Evolutionary conservation across 2,329 filamentous ascomycete species (phyloP).

Genomic region (Penicillium hesseltinei): DNA sequence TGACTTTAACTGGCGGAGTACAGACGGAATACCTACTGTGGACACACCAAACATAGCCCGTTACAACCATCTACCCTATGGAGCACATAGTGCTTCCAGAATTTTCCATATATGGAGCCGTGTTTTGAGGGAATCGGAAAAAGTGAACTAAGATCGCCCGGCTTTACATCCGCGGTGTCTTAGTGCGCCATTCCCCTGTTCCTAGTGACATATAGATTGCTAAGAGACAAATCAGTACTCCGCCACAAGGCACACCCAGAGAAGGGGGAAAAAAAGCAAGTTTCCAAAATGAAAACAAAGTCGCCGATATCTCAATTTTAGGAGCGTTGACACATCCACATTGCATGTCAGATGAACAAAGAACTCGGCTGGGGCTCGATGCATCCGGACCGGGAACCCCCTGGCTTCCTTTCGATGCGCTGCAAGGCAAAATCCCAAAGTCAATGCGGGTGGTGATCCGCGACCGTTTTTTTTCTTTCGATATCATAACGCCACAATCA

Average conservation of each 20-base stretch:
- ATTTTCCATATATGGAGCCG: conserved; percentile 13
- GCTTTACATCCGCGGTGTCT: conserved; percentile 24
- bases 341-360: conserved; percentile 6
- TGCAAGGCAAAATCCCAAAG: conserved; percentile 15
- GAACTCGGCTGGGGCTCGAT: conserved; percentile 1
- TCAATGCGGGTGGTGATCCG: neutral
- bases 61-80: neutral
- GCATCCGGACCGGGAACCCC: conserved; percentile 1
- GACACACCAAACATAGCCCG: conserved; percentile 1
- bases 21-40: conserved; percentile 5
- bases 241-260: conserved; percentile 2
- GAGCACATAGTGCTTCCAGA: conserved; percentile 20
- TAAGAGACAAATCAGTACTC: neutral
- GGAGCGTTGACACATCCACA: conserved; percentile 3
- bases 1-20: conserved; percentile 2
- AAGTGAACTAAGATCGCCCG: conserved; percentile 21
- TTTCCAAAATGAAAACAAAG: neutral
- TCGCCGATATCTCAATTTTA: conserved; percentile 2
- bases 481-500: conserved; percentile 1
- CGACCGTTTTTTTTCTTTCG: conserved; percentile 2
- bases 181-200: conserved; percentile 13
- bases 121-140: neutral
- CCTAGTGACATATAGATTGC: conserved; percentile 2
- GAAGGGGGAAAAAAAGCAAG: conserved; percentile 1
- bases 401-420: conserved; percentile 2